Conservation (phyloP, 2,329 filamentous ascomycete species). For the Colletotrichum sp. region DNA sequence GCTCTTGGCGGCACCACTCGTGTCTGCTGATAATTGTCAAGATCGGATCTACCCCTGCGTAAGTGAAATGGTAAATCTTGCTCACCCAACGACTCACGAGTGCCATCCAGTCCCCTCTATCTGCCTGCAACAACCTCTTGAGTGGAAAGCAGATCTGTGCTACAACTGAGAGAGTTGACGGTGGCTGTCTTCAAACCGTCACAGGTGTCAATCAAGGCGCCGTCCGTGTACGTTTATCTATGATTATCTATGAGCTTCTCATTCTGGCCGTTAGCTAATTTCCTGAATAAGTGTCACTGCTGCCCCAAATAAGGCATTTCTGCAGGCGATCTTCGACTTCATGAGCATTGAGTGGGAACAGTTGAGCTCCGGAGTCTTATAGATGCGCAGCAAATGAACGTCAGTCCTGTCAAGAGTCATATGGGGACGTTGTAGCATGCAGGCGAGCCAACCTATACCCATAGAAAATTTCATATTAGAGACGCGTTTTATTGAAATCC, state of each 20-base stretch:
- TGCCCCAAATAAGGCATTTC: background rate
- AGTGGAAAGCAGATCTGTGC: background rate
- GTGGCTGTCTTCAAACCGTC: background rate
- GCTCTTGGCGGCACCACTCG: background rate
- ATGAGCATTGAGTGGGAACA: background rate
- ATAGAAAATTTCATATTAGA: background rate
- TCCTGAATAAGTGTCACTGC: background rate
- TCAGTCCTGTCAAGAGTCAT: rapidly evolving
- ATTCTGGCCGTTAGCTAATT: background rate
- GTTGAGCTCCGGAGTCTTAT: background rate
- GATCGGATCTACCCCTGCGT: background rate
- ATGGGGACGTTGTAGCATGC: rapidly evolving
- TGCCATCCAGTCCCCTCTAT: background rate
- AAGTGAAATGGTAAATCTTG: background rate
- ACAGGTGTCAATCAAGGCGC: background rate
- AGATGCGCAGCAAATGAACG: rapidly evolving
- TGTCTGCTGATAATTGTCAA: background rate
- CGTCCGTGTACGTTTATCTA: background rate
- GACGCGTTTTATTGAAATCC: too few species aligned
- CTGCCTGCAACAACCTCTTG: background rate
- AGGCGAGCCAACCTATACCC: background rate
- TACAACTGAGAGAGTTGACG: background rate
- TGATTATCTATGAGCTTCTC: background rate
- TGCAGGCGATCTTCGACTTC: background rate
- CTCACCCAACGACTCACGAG: background rate